Evolutionary conservation across 2,329 filamentous ascomycete genomes (phyloP).

Genomic region (Hypoxylon sp.): DNA sequence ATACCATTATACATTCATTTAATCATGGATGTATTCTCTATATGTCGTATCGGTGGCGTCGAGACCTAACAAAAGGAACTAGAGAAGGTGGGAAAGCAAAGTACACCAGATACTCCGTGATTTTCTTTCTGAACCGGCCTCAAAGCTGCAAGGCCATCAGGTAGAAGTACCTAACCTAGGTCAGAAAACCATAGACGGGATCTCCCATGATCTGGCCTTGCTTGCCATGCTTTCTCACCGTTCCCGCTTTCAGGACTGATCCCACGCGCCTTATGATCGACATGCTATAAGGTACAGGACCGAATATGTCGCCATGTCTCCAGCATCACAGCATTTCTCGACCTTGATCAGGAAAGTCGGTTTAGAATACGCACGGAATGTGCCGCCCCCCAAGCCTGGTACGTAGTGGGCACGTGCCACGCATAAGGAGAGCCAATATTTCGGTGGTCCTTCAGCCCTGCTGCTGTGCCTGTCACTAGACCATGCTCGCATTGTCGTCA

Average conservation of each 20-base stretch:
- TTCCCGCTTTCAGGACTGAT: conserved; percentile 37
- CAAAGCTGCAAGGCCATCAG: conserved; percentile 8
- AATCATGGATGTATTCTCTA: conserved; percentile 6
- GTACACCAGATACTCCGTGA: background rate
- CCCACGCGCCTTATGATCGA: conserved; percentile 36
- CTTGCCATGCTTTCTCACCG: conserved; percentile 37
- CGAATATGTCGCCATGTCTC: conserved; percentile 37
- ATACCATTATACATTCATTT: conserved; percentile 25
- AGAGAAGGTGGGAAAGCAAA: background rate
- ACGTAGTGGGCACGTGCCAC: conserved; percentile 34
- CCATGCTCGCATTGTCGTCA: conserved; percentile 1
- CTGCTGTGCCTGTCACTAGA: background rate
- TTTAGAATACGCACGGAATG: conserved; percentile 23
- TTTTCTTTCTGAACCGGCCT: background rate
- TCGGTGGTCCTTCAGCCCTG: conserved; percentile 37
- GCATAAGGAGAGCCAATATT: conserved; percentile 7
- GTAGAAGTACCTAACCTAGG: conserved; percentile 13
- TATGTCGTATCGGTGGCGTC: conserved; percentile 16
- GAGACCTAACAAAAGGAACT: too few relatives aligned
- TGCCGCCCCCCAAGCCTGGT: conserved; percentile 35
- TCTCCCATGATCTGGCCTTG: conserved; percentile 38
- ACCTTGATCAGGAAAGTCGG: conserved; percentile 34
- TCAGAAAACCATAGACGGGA: conserved; percentile 19
- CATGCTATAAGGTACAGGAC: conserved; percentile 28
- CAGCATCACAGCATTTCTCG: conserved; percentile 23